A percentile compares a stretch with the other conserved stretches of the same genome.
These are phyloP conservation scores for Leccinum broughii DNA, from an alignment of 768 basidiomycete genomes.

Conservation along the genomic window DNA sequence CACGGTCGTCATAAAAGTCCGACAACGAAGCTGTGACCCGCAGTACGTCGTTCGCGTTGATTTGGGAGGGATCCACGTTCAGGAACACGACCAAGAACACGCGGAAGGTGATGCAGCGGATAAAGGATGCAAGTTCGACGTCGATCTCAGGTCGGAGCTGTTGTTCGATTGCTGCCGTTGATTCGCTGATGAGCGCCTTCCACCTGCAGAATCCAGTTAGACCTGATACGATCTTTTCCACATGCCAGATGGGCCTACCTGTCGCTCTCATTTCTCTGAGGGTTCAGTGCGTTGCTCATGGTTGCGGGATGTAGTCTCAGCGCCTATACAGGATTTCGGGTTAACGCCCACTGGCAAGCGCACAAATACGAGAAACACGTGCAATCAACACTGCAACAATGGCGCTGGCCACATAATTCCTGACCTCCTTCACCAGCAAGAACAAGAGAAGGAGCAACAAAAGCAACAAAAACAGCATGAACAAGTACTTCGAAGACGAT, in stretches of 20 bases:
- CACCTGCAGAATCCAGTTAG: conserved; percentile 19
- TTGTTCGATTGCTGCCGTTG: conserved; percentile 8
- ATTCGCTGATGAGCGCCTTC: conserved; percentile 13
- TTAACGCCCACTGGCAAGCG: conserved; percentile 9
- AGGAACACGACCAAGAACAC: conserved; percentile 46
- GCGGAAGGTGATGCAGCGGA: conserved; percentile 47
- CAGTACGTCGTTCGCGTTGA: conserved; percentile 30
- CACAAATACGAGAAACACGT: conserved; percentile 17
- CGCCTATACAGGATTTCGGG: conserved; percentile 4
- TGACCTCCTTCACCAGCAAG: neutral
- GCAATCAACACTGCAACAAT: conserved; percentile 1
- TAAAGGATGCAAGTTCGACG: conserved; percentile 38
- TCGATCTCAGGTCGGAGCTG: conserved; percentile 15
- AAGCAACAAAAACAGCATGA: conserved; percentile 20
- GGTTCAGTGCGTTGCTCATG: conserved; percentile 7
- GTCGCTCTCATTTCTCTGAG: conserved; percentile 4
- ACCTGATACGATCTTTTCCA: neutral
- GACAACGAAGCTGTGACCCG: conserved; percentile 44
- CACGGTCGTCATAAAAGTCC: conserved; percentile 39
- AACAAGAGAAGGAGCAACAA: neutral
- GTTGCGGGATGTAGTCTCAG: conserved; percentile 3
- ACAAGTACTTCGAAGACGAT: conserved; percentile 10
- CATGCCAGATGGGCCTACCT: conserved; percentile 16
- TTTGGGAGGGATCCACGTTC: conserved; percentile 24
- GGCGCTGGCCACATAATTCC: neutral